These are phyloP conservation scores for Glaciozyma antarctica DNA, from an alignment of 768 basidiomycete genomes.

Conservation along the genomic window DNA sequence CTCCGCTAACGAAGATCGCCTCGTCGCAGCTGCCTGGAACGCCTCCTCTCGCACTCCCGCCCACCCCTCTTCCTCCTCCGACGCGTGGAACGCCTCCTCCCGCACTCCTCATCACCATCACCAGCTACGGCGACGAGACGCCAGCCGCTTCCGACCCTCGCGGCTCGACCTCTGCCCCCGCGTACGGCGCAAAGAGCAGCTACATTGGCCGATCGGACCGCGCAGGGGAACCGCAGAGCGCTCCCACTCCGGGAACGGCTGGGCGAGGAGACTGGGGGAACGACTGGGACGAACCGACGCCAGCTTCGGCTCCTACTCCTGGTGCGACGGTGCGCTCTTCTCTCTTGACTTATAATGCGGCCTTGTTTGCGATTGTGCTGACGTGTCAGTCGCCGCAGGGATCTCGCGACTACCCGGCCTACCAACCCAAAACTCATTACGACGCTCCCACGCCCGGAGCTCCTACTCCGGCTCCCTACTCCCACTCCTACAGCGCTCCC, in stretches of 20 bases:
- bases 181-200: constrained; percentile 13
- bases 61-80: constrained; percentile 10
- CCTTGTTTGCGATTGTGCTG: not conserved
- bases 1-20: not conserved
- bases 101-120: constrained; percentile 22
- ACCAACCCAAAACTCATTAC: constrained; percentile 5
- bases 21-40: not conserved
- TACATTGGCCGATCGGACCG: not conserved
- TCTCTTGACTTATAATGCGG: not conserved
- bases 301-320: constrained; percentile 20
- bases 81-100: constrained; percentile 28
- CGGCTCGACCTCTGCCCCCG: constrained; percentile 5
- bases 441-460: constrained; percentile 37
- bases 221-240: constrained; percentile 2
- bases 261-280: too few species aligned
- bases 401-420: constrained; percentile 11
- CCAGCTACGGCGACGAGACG: constrained; percentile 13
- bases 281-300: not conserved
- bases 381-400: not conserved
- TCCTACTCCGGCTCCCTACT: constrained; percentile 30
- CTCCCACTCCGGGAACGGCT: not conserved
- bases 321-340: not conserved
- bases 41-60: constrained; percentile 15
- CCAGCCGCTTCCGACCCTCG: constrained; percentile 21
- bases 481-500: constrained; percentile 37